A percentile compares a stretch with the other conserved stretches of the same genome.
Conservation (phyloP, 2,329 filamentous ascomycete genomes). For the Verticillium dahliae region DNA sequence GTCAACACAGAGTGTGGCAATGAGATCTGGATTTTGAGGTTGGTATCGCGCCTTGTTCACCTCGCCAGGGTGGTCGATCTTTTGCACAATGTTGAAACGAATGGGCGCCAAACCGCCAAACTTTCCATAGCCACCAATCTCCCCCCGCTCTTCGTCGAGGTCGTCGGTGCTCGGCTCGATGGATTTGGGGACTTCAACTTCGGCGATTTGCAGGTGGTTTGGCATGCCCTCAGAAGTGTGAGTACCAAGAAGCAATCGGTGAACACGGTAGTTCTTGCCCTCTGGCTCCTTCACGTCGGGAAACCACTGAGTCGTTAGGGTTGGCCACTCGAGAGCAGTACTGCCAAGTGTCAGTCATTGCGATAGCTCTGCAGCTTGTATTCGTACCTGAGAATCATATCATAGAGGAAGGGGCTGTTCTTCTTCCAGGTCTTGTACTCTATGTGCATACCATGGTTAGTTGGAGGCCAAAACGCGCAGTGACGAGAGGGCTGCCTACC, state of each 20-base stretch:
- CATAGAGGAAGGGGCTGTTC: constrained; percentile 96
- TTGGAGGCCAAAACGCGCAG: too few species aligned
- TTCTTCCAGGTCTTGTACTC: constrained; percentile 99
- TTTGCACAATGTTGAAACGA: constrained; percentile 88
- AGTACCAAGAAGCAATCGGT: constrained; percentile 87
- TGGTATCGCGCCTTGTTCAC: constrained; percentile 99
- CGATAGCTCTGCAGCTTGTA: not conserved
- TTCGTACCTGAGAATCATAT: constrained; percentile 80
- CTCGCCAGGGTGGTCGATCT: constrained; percentile 92
- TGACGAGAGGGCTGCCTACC: constrained; percentile 36
- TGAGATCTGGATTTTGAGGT: constrained; percentile 93
- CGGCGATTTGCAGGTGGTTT: constrained; percentile 92
- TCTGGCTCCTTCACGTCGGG: constrained; percentile 86
- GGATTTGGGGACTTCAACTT: constrained; percentile 84
- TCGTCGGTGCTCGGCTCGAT: constrained; percentile 68
- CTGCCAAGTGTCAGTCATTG: constrained; percentile 30
- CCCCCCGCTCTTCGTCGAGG: constrained; percentile 85
- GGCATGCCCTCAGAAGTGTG: constrained; percentile 81
- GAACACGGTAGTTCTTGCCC: constrained; percentile 79
- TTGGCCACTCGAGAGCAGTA: constrained; percentile 94
- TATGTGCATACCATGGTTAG: constrained; percentile 21
- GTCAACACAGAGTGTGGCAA: constrained; percentile 86
- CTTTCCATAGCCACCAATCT: constrained; percentile 88
- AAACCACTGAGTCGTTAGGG: constrained; percentile 95
- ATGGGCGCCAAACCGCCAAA: constrained; percentile 64